Evolutionary conservation across 345 rosid species (phyloP).

Genomic region (Linum lewisii): DNA sequence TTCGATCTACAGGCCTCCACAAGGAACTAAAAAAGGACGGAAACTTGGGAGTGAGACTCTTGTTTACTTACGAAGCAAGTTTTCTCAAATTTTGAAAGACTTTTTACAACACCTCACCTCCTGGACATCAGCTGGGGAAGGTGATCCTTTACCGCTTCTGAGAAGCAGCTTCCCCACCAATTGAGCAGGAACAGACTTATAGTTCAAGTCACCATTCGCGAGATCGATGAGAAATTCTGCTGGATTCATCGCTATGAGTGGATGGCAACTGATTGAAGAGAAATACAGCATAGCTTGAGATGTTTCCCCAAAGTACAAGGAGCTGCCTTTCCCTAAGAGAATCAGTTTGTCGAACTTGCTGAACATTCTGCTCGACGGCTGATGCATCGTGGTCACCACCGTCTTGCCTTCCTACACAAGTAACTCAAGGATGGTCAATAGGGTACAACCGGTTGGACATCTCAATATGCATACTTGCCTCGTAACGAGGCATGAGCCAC

Average conservation of each 20-base stretch:
- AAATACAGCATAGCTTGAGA: conserved; percentile 26
- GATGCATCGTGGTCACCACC: conserved; percentile 30
- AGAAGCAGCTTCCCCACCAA: conserved; percentile 9
- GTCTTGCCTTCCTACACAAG: conserved; percentile 19
- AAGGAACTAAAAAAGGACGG: conserved; percentile 12
- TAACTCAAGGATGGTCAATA: not conserved
- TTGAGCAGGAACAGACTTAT: conserved; percentile 21
- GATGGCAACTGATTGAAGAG: conserved; percentile 26
- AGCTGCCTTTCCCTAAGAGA: conserved; percentile 18
- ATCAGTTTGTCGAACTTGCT: conserved; percentile 25
- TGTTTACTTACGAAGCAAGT: no score
- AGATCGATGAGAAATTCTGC: conserved; percentile 30
- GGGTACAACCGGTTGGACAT: no score
- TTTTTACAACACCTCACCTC: conserved; percentile 9
- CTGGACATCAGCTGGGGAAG: conserved; percentile 13
- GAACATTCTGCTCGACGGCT: conserved; percentile 27
- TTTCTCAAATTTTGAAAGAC: no score
- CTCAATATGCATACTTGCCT: no score
- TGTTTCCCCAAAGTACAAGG: conserved; percentile 23
- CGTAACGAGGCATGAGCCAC: no score
- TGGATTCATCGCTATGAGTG: conserved; percentile 26
- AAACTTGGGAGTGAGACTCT: no score
- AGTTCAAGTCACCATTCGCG: conserved; percentile 25
- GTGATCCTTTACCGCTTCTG: conserved; percentile 5
- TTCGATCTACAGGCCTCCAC: conserved; percentile 16